Evolutionary conservation across 2,329 filamentous ascomycete species (phyloP).

Genomic region (Diatrype stigma): DNA sequence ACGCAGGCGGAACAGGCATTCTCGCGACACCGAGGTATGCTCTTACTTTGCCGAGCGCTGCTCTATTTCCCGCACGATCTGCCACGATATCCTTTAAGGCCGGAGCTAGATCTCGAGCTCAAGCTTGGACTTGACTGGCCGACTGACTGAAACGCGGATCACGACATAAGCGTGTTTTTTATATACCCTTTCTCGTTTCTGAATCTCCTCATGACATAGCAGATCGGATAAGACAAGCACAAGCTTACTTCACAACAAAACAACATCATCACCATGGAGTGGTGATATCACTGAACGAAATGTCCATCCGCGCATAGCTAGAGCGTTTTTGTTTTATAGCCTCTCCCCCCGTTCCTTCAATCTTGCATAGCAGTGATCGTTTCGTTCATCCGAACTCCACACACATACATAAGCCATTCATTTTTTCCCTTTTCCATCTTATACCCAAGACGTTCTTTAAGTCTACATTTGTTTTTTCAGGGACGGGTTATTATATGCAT

Average conservation of each 20-base stretch:
- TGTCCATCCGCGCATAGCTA: too few relatives aligned
- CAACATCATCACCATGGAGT: too few relatives aligned
- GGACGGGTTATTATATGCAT: too few relatives aligned
- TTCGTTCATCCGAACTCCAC: background rate
- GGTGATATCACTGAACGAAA: too few relatives aligned
- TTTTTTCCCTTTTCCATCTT: background rate
- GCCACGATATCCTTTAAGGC: background rate
- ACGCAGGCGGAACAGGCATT: constrained; percentile 8
- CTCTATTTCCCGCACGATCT: background rate
- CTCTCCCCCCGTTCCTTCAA: too few relatives aligned
- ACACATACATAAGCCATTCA: background rate
- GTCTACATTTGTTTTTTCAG: background rate
- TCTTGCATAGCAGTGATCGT: background rate
- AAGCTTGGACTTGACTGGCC: background rate
- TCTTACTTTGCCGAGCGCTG: background rate
- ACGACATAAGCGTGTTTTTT: too few relatives aligned
- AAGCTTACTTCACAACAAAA: too few relatives aligned
- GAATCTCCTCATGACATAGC: too few relatives aligned
- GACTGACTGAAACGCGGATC: too few relatives aligned
- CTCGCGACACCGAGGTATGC: constrained; percentile 8
- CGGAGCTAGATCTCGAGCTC: background rate
- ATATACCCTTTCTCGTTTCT: too few relatives aligned
- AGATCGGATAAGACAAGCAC: too few relatives aligned
- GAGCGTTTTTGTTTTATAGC: too few relatives aligned
- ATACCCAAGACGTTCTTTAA: background rate